phyloP scores from a whole-genome alignment of 331 rosid genomes.

The Ulmus americana region DNA sequence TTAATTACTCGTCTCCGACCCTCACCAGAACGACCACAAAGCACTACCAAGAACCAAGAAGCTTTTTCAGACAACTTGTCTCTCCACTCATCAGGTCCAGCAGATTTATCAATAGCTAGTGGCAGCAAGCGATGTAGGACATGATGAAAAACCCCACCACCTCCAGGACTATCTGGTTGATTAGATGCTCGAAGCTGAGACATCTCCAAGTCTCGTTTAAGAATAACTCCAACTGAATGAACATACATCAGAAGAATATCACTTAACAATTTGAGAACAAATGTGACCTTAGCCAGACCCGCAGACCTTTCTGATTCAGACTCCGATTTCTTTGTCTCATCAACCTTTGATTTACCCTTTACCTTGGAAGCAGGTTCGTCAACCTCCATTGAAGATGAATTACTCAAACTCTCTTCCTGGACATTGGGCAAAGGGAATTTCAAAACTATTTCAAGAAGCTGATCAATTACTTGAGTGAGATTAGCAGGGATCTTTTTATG shows the following conservation, averaged over 20 bases:
- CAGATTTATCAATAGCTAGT: conserved; percentile 70
- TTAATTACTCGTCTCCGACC: conserved; percentile 84
- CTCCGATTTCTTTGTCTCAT: conserved; percentile 49
- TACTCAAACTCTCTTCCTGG: conserved; percentile 45
- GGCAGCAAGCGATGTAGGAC: conserved; percentile 73
- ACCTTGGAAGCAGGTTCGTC: conserved; percentile 85
- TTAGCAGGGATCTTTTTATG: conserved; percentile 88
- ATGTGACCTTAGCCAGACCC: conserved; percentile 87
- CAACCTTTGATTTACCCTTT: conserved; percentile 92
- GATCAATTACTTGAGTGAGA: conserved; percentile 92
- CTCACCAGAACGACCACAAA: conserved; percentile 92
- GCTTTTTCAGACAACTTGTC: conserved; percentile 88
- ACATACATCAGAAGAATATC: conserved; percentile 93
- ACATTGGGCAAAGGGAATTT: conserved; percentile 55
- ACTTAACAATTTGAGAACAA: conserved; percentile 85
- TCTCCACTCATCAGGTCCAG: conserved; percentile 98
- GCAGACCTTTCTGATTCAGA: conserved; percentile 79
- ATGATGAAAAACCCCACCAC: conserved; percentile 70
- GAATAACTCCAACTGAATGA: conserved; percentile 87
- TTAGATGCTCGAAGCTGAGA: conserved; percentile 70
- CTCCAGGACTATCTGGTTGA: conserved; percentile 57
- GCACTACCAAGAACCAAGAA: conserved; percentile 83
- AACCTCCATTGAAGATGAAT: conserved; percentile 67
- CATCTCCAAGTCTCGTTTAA: conserved; percentile 83
- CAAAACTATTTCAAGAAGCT: conserved; percentile 87